phyloP scores from a whole-genome alignment of 352 stramenopile genomes.

The Phytophthora pinifolia region DNA sequence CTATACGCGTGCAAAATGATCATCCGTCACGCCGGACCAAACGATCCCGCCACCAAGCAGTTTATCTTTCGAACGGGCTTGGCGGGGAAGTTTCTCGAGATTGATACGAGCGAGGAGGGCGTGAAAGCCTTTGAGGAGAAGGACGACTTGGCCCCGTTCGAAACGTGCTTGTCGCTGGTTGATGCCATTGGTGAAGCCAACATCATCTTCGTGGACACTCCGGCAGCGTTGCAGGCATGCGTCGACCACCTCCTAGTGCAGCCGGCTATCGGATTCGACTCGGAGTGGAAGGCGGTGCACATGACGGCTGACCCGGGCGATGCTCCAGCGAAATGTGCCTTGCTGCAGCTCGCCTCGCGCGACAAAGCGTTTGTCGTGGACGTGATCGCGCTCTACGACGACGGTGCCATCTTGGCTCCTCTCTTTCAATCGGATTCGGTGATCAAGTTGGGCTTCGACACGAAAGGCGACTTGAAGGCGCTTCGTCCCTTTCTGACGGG shows the following conservation, averaged over 20 bases:
- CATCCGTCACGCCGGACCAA: conserved; percentile 39
- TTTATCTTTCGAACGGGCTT: conserved; percentile 54
- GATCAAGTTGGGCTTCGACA: conserved; percentile 77
- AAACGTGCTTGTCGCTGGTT: conserved; percentile 49
- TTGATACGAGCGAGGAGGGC: conserved; percentile 39
- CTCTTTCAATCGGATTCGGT: conserved; percentile 51
- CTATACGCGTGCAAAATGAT: conserved; percentile 63
- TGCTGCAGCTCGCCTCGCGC: conserved; percentile 67
- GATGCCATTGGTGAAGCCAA: conserved; percentile 42
- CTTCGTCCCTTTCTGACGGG: conserved; percentile 47
- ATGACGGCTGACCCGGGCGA: conserved; percentile 16
- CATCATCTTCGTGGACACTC: conserved; percentile 65
- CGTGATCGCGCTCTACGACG: conserved; percentile 44
- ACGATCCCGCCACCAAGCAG: conserved; percentile 46
- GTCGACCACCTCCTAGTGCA: conserved; percentile 42
- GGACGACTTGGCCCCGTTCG: conserved; percentile 41
- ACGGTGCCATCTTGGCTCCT: conserved; percentile 28
- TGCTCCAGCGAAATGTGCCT: conserved; percentile 41
- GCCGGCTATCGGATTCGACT: conserved; percentile 71
- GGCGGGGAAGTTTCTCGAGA: conserved; percentile 40
- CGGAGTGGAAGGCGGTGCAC: conserved; percentile 71
- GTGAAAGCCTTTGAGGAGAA: conserved; percentile 34
- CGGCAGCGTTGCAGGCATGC: conserved; percentile 33
- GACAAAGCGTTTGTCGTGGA: conserved; percentile 70
- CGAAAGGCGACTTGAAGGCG: conserved; percentile 60